Evolutionary conservation across 2,329 filamentous ascomycete species (phyloP), one percentile per base, ranked within the genome.

Genomic region (Tolypocladium guangdongense): DNA sequence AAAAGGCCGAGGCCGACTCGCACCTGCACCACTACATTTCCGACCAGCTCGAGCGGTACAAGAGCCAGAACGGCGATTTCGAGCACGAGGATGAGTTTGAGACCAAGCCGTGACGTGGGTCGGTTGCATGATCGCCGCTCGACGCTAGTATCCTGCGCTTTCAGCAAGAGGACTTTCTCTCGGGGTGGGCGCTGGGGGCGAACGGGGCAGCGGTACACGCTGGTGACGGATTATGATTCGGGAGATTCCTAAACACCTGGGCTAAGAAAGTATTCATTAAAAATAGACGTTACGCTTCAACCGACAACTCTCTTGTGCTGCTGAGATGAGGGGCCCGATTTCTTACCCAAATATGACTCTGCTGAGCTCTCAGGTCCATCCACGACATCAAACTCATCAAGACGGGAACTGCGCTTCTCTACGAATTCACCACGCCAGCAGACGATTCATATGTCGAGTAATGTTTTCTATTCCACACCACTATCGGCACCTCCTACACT

Each of bases 1-100:
- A 79, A 60, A 73, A 75, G 32, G 67, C 65, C 36, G 78, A 83
- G 63, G 82, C 82, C 0, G 80, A 90, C 62, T 75, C 80, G 53
- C 87, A 93, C 60, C 81, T 95, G 64, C 84, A 88, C 56, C 80
- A 82, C 59, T 96, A 95, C 67, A 87, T 96, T 54, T 83, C 81
- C 33, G 86, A 90, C 58, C 87, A 96, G 71, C 75, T 96, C 54
- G 78, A 86, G 67, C 77, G 84, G 54, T 84, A 93, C 63, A 83
- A 63, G 57, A 63, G 65, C 27, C 64, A 67, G 22, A 61, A 59
- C 51, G 50, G 53, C 5, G 55, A 59, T 45, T 63, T 63, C 27
- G 63, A 57, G 18, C 61, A 68, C 12, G 72, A 67, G 12, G 75
- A 78, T 38, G 77, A 80, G 62, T 71, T 73, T 57, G 77, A 79